These are phyloP conservation scores for Plasmodium chabaudi DNA, from an alignment of 169 alveolate species.

Conservation along the genomic window DNA sequence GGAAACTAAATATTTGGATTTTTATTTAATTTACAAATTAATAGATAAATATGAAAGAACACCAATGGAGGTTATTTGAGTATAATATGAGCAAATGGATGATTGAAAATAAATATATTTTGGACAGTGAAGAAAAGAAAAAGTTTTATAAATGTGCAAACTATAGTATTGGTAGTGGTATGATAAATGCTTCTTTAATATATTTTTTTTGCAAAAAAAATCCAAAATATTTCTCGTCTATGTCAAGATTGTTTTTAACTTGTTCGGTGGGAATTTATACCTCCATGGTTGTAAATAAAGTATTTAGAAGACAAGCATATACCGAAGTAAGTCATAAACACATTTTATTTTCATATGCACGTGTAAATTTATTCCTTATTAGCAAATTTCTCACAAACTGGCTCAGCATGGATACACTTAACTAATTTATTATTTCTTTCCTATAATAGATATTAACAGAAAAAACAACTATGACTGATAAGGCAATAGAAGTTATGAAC, in stretches of 20 bases:
- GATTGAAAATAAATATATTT: slow-evolving; percentile 66
- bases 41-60: slow-evolving; percentile 63
- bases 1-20: background rate
- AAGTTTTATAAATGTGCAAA: slow-evolving; percentile 69
- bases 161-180: slow-evolving; percentile 60
- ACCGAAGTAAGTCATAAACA: slow-evolving; percentile 27
- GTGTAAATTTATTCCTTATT: background rate
- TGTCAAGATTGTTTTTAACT: slow-evolving; percentile 50
- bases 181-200: slow-evolving; percentile 51
- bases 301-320: slow-evolving; percentile 63
- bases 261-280: slow-evolving; percentile 67
- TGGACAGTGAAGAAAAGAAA: slow-evolving; percentile 61
- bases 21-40: background rate
- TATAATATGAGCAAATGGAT: slow-evolving; percentile 74
- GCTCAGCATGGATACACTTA: background rate
- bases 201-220: slow-evolving; percentile 50
- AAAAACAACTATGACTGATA: slow-evolving; percentile 66
- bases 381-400: background rate
- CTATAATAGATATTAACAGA: slow-evolving; percentile 35
- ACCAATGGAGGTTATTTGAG: slow-evolving; percentile 66
- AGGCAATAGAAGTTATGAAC: slow-evolving; percentile 61
- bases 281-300: slow-evolving; percentile 61
- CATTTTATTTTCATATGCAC: background rate
- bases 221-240: slow-evolving; percentile 25
- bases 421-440: background rate